Conservation (phyloP, 1,284 basidiomycete species). For the Cutaneotrichosporon cutaneum region DNA sequence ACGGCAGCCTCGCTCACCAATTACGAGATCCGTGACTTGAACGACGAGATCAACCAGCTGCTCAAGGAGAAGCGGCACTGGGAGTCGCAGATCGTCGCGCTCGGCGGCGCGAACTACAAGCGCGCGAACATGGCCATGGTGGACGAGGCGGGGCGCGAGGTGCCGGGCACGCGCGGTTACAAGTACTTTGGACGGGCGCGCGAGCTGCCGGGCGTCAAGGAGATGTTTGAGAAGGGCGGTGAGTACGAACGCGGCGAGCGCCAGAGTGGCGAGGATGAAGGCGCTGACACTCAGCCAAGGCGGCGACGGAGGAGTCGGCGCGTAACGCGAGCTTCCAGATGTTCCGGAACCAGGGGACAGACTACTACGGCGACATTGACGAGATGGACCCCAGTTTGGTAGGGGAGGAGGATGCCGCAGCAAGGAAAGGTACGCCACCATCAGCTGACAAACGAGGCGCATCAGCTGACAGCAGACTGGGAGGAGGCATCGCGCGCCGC, state of each 20-base stretch:
- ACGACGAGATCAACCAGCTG: conserved; percentile 97
- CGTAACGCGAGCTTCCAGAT: conserved; percentile 74
- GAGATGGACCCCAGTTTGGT: conserved; percentile 72
- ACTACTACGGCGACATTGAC: conserved; percentile 89
- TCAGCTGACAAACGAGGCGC: neutral
- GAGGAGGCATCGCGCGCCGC: conserved; percentile 56
- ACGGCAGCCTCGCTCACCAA: conserved; percentile 79
- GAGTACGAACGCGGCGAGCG: conserved; percentile 38
- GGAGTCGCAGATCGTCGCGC: conserved; percentile 93
- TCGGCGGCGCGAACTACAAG: conserved; percentile 95
- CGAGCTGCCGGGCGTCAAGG: conserved; percentile 91
- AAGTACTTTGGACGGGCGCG: conserved; percentile 99
- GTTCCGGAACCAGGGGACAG: conserved; percentile 81
- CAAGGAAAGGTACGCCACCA: conserved; percentile 66
- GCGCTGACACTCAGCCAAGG: conserved; percentile 55
- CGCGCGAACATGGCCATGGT: conserved; percentile 80
- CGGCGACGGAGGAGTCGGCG: conserved; percentile 77
- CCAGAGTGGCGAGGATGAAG: too few species aligned
- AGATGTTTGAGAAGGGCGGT: conserved; percentile 82
- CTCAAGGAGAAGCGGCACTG: conserved; percentile 94
- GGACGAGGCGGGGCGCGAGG: conserved; percentile 90
- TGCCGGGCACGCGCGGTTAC: conserved; percentile 96
- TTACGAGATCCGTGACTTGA: conserved; percentile 93
- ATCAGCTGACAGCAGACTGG: conserved; percentile 61
- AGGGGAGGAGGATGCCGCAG: conserved; percentile 67